Percentiles rank a stretch among this genome's conserved stretches.
These are phyloP conservation scores for Metarhizium sp. DNA, from an alignment of 2,329 filamentous ascomycete species.

Conservation along the genomic window DNA sequence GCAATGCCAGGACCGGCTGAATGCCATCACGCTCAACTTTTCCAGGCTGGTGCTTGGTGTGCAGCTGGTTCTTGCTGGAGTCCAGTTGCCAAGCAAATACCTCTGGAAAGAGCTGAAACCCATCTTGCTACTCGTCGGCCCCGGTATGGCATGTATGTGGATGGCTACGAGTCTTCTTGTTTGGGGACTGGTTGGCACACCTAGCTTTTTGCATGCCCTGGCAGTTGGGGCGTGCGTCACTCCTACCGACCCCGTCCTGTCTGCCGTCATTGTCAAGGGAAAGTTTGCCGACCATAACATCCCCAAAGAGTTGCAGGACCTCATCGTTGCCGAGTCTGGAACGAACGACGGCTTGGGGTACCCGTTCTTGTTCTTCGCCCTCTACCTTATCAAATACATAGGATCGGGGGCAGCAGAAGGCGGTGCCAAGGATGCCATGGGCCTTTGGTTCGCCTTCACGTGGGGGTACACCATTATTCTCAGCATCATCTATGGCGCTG, in stretches of 20 bases:
- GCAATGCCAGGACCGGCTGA: conserved; percentile 43
- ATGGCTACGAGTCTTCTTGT: conserved; percentile 67
- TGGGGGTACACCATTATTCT: conserved; percentile 77
- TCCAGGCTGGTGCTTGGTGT: conserved; percentile 80
- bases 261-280: conserved; percentile 85
- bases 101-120: conserved; percentile 70
- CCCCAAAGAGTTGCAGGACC: conserved; percentile 69
- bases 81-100: conserved; percentile 80
- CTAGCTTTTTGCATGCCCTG: conserved; percentile 69
- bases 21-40: conserved; percentile 73
- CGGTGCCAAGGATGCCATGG: conserved; percentile 58
- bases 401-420: conserved; percentile 49
- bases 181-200: conserved; percentile 63
- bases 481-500: conserved; percentile 66
- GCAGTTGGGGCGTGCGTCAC: conserved; percentile 81
- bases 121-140: conserved; percentile 65
- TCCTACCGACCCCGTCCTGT: conserved; percentile 80
- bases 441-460: conserved; percentile 76
- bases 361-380: conserved; percentile 74
- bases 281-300: conserved; percentile 90
- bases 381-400: conserved; percentile 74
- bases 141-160: conserved; percentile 85
- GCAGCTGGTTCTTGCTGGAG: conserved; percentile 79
- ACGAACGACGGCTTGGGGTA: conserved; percentile 87
- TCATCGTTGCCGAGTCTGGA: conserved; percentile 74